Percentiles rank a stretch among this genome's conserved stretches.
Evolutionary conservation across 805 yeast genomes (phyloP).

Genomic region (Diddensiella transvaalensis): DNA sequence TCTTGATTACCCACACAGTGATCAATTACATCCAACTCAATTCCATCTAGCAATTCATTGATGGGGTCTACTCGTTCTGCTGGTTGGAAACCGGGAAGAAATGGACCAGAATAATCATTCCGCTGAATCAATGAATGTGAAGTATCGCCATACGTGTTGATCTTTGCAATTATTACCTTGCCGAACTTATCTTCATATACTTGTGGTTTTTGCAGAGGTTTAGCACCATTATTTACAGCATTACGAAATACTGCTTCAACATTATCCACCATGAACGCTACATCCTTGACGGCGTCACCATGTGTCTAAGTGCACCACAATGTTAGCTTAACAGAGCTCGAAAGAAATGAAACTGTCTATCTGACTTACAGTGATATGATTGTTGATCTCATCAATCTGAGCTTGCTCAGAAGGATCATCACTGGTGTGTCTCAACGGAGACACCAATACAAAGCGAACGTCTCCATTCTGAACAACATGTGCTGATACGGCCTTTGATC

Average conservation of each 20-base stretch:
- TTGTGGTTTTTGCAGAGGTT: constrained; percentile 31
- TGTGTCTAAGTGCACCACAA: constrained; percentile 44
- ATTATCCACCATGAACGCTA: constrained; percentile 60
- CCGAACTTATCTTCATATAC: constrained; percentile 47
- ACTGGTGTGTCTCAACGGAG: constrained; percentile 36
- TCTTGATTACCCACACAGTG: constrained; percentile 79
- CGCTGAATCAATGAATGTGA: constrained; percentile 65
- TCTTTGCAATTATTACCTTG: constrained; percentile 47
- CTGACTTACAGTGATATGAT: constrained; percentile 38
- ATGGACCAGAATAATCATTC: constrained; percentile 38
- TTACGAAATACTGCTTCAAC: constrained; percentile 42
- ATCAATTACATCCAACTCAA: constrained; percentile 50
- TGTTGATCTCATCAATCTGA: constrained; percentile 39
- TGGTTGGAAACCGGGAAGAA: constrained; percentile 48
- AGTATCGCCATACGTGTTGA: constrained; percentile 57
- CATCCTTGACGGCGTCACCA: constrained; percentile 80
- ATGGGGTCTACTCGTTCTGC: constrained; percentile 21
- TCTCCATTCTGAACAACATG: constrained; percentile 60
- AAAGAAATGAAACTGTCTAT: too few species aligned
- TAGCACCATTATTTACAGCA: constrained; percentile 56
- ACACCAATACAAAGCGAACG: constrained; percentile 46
- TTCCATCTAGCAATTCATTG: constrained; percentile 33
- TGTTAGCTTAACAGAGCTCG: background rate
- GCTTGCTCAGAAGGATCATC: constrained; percentile 26
- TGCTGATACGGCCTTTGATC: constrained; percentile 49